phyloP scores from a whole-genome alignment of 805 yeast species.

The Helenozyma baotianmanensis region DNA sequence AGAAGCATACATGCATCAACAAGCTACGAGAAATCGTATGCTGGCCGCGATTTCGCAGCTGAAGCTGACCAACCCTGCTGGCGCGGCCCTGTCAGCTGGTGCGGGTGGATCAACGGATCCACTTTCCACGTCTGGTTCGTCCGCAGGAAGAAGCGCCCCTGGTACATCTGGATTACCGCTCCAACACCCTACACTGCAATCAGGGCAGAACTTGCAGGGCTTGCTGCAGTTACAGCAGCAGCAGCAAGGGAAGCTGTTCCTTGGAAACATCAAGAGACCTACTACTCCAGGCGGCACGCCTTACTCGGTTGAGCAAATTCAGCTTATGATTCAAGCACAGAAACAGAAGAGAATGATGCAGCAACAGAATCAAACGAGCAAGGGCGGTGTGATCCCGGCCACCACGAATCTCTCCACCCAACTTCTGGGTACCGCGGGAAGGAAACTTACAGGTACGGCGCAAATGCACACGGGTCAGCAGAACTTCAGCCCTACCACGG shows the following conservation, averaged over 20 bases:
- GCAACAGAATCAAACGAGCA: constrained; percentile 30
- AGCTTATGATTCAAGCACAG: constrained; percentile 50
- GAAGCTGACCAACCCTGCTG: constrained; percentile 7
- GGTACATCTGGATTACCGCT: too few relatives aligned
- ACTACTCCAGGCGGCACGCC: constrained; percentile 54
- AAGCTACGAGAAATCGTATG: constrained; percentile 40
- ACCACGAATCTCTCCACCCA: neutral
- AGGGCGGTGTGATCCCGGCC: constrained; percentile 1
- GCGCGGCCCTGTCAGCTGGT: constrained; percentile 5
- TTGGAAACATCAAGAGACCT: constrained; percentile 27
- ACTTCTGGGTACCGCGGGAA: constrained; percentile 1
- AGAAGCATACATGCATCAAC: constrained; percentile 57
- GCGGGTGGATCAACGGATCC: constrained; percentile 11
- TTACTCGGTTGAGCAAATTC: constrained; percentile 57
- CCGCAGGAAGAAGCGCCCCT: neutral
- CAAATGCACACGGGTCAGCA: neutral
- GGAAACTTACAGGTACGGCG: neutral
- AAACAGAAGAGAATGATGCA: constrained; percentile 47
- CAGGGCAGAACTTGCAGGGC: constrained; percentile 1
- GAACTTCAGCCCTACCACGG: neutral
- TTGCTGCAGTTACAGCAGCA: constrained; percentile 1
- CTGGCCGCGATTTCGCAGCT: constrained; percentile 40
- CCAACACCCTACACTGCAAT: neutral
- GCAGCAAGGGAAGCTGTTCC: constrained; percentile 11
- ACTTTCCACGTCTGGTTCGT: constrained; percentile 1